Percentiles rank a stretch among this genome's conserved stretches.
Evolutionary conservation across 257 asterid species (phyloP).

Genomic region (Przewalskia tangutica): DNA sequence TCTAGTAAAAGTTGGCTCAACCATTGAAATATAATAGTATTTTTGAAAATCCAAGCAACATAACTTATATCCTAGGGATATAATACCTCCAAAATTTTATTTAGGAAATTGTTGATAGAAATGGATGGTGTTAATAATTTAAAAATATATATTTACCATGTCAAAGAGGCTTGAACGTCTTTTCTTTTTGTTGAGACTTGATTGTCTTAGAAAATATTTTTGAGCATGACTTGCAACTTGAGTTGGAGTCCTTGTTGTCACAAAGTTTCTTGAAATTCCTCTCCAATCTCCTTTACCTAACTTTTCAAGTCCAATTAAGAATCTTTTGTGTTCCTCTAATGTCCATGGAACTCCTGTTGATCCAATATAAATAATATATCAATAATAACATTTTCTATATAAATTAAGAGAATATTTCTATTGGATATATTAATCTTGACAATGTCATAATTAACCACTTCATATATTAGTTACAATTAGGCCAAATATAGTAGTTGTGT

Average conservation of each 20-base stretch:
- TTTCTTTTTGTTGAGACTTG: constrained; percentile 11
- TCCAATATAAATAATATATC: background rate
- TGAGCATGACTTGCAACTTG: constrained; percentile 41
- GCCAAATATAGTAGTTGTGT: background rate
- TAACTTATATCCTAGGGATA: background rate
- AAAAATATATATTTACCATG: constrained; percentile 6
- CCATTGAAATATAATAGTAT: background rate
- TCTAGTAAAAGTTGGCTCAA: background rate
- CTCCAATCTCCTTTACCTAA: constrained; percentile 42
- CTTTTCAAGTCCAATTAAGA: constrained; percentile 26
- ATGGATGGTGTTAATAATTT: background rate
- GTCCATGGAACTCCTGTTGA: constrained; percentile 28
- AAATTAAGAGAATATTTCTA: background rate
- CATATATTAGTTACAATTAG: background rate
- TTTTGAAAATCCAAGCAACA: background rate
- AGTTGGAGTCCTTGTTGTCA: constrained; percentile 29
- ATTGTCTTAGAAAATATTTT: constrained; percentile 25
- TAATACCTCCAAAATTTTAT: background rate
- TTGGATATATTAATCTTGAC: background rate
- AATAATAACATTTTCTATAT: too few relatives aligned
- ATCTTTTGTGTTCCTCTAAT: constrained; percentile 32
- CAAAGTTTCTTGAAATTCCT: constrained; percentile 31
- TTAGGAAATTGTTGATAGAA: background rate
- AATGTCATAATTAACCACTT: background rate
- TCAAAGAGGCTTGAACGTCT: constrained; percentile 4